phyloP scores from a whole-genome alignment of 176 grass and related monocot species.

The sorghum (Sorghum bicolor) region Sorghum_bicolor_NCBIv3 NC_012871.2:65548001-65548500 shows the following conservation, averaged over 20 bases:
- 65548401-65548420: constrained; percentile 39
- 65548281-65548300: constrained; percentile 69
- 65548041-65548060: constrained; percentile 45
- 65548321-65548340: constrained; percentile 79
- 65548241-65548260: constrained; percentile 89
- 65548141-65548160: constrained; percentile 62
- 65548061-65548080: constrained; percentile 86
- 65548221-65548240: constrained; percentile 85
- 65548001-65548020: constrained; percentile 80
- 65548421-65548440: background rate
- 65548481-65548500: constrained; percentile 1
- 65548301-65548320: constrained; percentile 50
- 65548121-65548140: constrained; percentile 94
- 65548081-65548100: constrained; percentile 94
- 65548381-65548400: constrained; percentile 62
- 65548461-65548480: background rate
- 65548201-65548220: constrained; percentile 95
- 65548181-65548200: constrained; percentile 95
- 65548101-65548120: constrained; percentile 92
- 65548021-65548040: constrained; percentile 59
- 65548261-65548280: constrained; percentile 57
- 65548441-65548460: constrained; percentile 22
- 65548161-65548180: constrained; percentile 89
- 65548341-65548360: constrained; percentile 74
- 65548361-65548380: constrained; percentile 98